These are phyloP conservation scores for Cupressus sempervirens DNA, from an alignment of 75 land plant genomes.

Conservation along the genomic window DNA sequence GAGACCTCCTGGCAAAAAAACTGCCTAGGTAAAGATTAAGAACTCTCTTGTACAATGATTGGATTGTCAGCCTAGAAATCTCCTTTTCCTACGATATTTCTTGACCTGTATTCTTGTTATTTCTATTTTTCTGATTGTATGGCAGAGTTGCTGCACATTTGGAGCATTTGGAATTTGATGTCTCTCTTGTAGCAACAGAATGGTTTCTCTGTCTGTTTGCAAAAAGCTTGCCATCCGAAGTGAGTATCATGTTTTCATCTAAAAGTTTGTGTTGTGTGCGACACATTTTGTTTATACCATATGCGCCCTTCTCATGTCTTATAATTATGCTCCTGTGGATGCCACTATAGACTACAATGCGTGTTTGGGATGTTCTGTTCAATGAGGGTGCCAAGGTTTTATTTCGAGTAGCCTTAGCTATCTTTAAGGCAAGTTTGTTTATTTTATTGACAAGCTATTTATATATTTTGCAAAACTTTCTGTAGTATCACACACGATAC, in stretches of 20 bases:
- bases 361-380: constrained; percentile 55
- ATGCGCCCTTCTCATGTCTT: not conserved
- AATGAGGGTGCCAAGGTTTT: constrained; percentile 46
- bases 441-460: not conserved
- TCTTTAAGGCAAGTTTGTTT: constrained; percentile 34
- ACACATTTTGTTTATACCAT: not conserved
- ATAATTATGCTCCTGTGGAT: not conserved
- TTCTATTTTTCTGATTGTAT: not conserved
- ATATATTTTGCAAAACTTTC: not conserved
- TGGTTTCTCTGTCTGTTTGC: constrained; percentile 97
- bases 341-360: constrained; percentile 36
- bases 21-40: constrained; percentile 61
- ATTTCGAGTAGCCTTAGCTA: constrained; percentile 46
- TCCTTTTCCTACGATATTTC: constrained; percentile 1
- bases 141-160: constrained; percentile 85
- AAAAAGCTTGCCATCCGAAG: constrained; percentile 97
- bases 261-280: not conserved
- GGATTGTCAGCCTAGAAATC: not conserved
- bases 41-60: not conserved
- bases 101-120: not conserved
- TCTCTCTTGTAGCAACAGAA: constrained; percentile 89
- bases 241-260: constrained; percentile 16
- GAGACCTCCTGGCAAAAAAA: constrained; percentile 75
- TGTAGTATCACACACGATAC: not conserved
- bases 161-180: constrained; percentile 88